Percentiles rank a stretch among this genome's conserved stretches.
Conservation (phyloP, 2,329 filamentous ascomycete genomes). For the Cordyceps cicadae region DNA sequence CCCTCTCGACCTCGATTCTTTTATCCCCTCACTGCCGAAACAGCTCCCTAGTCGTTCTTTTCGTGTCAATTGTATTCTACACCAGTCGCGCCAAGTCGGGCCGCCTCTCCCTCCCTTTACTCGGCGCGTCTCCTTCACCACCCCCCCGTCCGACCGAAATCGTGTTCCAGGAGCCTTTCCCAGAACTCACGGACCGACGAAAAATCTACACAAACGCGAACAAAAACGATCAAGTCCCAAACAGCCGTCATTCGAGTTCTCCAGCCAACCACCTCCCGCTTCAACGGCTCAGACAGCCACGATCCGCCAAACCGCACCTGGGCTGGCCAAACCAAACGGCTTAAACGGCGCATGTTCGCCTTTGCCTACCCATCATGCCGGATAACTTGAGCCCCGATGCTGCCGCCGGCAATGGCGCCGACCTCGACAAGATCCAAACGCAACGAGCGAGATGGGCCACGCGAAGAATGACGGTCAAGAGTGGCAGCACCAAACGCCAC, state of each 20-base stretch:
- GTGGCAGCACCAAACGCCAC: constrained; percentile 68
- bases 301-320: not conserved
- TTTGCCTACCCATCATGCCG: constrained; percentile 23
- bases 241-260: not conserved
- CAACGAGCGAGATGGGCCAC: constrained; percentile 94
- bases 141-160: not conserved
- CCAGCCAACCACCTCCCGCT: not conserved
- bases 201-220: not conserved
- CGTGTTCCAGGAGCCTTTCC: not conserved
- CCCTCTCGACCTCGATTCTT: not conserved
- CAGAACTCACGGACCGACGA: not conserved
- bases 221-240: not conserved
- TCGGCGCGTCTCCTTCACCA: constrained; percentile 5
- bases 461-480: constrained; percentile 70
- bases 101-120: constrained; percentile 3
- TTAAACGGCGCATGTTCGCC: constrained; percentile 10
- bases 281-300: constrained; percentile 1
- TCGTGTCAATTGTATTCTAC: not conserved
- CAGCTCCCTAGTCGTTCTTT: not conserved
- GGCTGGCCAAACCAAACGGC: constrained; percentile 11
- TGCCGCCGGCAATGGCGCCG: constrained; percentile 14
- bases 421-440: constrained; percentile 30
- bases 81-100: not conserved
- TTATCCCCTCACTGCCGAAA: not conserved
- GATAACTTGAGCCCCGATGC: constrained; percentile 22